Conservation (phyloP, 73 alveolate species). For the Paramecium sonneborni region DNA sequence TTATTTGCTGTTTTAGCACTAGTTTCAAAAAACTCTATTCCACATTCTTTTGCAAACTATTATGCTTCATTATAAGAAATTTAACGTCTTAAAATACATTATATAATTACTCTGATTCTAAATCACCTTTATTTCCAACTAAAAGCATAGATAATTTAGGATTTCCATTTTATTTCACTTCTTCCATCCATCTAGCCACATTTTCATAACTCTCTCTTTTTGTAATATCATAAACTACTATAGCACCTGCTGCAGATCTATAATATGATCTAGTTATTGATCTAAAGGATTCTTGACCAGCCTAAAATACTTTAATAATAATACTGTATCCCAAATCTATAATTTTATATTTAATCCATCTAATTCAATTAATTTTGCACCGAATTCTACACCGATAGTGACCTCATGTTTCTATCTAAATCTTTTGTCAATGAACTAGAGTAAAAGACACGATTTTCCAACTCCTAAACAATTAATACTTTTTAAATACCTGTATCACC, state of each 20-base stretch:
- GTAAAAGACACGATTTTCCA: conserved; percentile 90
- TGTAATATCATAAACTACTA: conserved; percentile 73
- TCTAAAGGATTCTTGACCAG: conserved; percentile 73
- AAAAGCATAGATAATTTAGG: conserved; percentile 58
- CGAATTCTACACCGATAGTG: conserved; percentile 93
- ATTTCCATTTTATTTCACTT: conserved; percentile 72
- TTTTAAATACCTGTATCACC: conserved; percentile 82
- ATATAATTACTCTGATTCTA: neutral
- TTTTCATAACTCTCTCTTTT: conserved; percentile 69
- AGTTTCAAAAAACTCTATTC: conserved; percentile 70
- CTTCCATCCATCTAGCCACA: conserved; percentile 72
- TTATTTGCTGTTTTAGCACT: conserved; percentile 68
- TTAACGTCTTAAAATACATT: neutral
- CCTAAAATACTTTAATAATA: neutral
- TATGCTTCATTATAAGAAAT: conserved; percentile 69
- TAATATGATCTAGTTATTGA: conserved; percentile 68
- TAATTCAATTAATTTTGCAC: conserved; percentile 86
- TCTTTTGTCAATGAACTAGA: conserved; percentile 86
- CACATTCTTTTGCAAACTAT: conserved; percentile 68
- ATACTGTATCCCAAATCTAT: conserved; percentile 70
- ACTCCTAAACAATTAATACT: conserved; percentile 70
- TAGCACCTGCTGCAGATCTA: conserved; percentile 71
- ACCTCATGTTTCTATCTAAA: conserved; percentile 87
- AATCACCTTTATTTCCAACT: conserved; percentile 31
- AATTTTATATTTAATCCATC: conserved; percentile 79